A percentile compares a stretch with the other conserved stretches of the same genome.
Conservation (phyloP, 805 yeast genomes). For the Brettanomyces nanus region DNA sequence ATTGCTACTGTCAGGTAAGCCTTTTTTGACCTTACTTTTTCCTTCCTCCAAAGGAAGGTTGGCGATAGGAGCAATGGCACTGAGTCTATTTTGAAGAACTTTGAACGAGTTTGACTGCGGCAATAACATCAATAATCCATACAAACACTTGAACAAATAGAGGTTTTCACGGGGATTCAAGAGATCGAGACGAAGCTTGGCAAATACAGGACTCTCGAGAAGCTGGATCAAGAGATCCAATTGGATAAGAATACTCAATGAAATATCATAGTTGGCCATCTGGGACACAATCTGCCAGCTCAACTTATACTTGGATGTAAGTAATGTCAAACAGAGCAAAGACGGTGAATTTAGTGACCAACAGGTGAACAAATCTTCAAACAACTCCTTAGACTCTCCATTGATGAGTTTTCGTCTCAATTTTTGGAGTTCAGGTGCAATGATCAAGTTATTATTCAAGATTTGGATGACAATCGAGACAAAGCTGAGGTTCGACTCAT, state of each 20-base stretch:
- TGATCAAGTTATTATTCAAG: slow-evolving; percentile 74
- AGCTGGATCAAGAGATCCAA: slow-evolving; percentile 84
- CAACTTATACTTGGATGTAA: slow-evolving; percentile 82
- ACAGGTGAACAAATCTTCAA: slow-evolving; percentile 69
- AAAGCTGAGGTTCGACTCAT: slow-evolving; percentile 57
- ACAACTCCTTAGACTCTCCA: slow-evolving; percentile 32
- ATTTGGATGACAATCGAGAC: slow-evolving; percentile 79
- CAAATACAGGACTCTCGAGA: slow-evolving; percentile 87
- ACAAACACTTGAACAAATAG: slow-evolving; percentile 74
- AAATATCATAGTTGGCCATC: slow-evolving; percentile 76
- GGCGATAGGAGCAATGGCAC: slow-evolving; percentile 40
- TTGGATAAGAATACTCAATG: slow-evolving; percentile 73
- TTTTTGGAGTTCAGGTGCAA: slow-evolving; percentile 70
- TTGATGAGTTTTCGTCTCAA: slow-evolving; percentile 56
- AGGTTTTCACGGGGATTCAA: slow-evolving; percentile 80
- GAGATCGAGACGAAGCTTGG: slow-evolving; percentile 78
- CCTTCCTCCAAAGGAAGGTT: slow-evolving; percentile 19
- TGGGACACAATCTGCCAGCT: slow-evolving; percentile 76
- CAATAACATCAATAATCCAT: slow-evolving; percentile 85
- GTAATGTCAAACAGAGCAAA: slow-evolving; percentile 71
- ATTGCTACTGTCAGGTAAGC: slow-evolving; percentile 18
- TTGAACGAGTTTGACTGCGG: slow-evolving; percentile 91
- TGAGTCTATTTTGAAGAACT: slow-evolving; percentile 69
- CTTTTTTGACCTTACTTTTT: slow-evolving; percentile 15
- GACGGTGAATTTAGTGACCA: slow-evolving; percentile 94